A percentile compares a stretch with the other conserved stretches of the same genome.
phyloP scores from a whole-genome alignment of 225 moss, liverwort and hornwort species.

The Marchantia paleacea region DNA sequence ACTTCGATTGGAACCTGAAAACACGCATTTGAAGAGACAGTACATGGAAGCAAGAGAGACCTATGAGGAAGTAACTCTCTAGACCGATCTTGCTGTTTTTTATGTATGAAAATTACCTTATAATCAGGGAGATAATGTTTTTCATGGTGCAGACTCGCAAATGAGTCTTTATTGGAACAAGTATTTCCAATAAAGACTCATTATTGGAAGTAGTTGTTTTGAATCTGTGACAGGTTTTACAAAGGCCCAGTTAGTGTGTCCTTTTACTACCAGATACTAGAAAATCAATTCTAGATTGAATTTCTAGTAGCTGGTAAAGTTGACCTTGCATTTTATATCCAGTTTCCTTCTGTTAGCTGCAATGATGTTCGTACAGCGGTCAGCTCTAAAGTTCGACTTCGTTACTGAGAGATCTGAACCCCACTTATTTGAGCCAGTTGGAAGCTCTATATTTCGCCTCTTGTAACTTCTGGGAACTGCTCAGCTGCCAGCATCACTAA shows the following conservation, averaged over 20 bases:
- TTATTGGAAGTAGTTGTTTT: not conserved
- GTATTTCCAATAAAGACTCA: not conserved
- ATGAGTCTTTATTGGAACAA: not conserved
- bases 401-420: not conserved
- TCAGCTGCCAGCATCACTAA: not conserved
- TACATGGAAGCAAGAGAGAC: conserved; percentile 68
- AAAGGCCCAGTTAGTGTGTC: not conserved
- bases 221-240: not conserved
- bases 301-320: too few species aligned
- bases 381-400: too few species aligned
- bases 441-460: not conserved
- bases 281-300: too few species aligned
- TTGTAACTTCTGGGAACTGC: not conserved
- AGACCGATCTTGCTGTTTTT: not conserved
- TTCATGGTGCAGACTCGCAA: not conserved
- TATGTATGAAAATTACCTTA: not conserved
- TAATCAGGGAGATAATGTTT: not conserved
- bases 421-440: not conserved
- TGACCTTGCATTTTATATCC: too few species aligned
- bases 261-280: not conserved
- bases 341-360: too few species aligned
- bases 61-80: conserved; percentile 61
- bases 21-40: conserved; percentile 80
- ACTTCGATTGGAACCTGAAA: conserved; percentile 92
- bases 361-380: too few species aligned